phyloP scores from a whole-genome alignment of 2,329 filamentous ascomycete genomes.

The Albophoma yamanashiensis region DNA sequence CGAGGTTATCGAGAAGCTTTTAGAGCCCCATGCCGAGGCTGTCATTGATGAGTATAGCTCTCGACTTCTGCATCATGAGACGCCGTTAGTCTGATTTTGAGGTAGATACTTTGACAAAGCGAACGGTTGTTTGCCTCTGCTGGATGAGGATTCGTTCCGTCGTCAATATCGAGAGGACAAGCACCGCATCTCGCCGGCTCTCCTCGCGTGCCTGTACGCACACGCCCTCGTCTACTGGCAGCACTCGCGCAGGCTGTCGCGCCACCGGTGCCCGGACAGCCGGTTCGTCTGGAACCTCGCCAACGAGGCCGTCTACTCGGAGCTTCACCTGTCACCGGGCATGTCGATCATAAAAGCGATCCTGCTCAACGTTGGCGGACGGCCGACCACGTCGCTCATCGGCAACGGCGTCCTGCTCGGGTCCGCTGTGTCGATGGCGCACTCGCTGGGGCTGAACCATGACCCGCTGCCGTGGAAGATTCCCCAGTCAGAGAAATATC shows the following conservation, averaged over 20 bases:
- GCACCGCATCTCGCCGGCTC: constrained; percentile 40
- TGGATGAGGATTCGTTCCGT: constrained; percentile 44
- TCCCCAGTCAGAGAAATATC: constrained; percentile 34
- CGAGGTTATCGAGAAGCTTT: constrained; percentile 46
- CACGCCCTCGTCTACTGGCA: constrained; percentile 49
- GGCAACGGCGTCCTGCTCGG: constrained; percentile 43
- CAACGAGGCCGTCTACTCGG: constrained; percentile 47
- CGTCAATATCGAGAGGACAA: constrained; percentile 32
- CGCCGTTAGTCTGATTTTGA: neutral
- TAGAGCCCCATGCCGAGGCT: constrained; percentile 41
- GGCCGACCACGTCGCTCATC: constrained; percentile 49
- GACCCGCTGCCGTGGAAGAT: constrained; percentile 42
- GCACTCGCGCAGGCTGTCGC: constrained; percentile 28
- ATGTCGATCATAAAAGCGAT: constrained; percentile 47
- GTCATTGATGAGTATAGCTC: constrained; percentile 35
- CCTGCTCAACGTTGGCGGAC: constrained; percentile 47
- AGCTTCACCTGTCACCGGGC: constrained; percentile 47
- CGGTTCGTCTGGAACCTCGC: constrained; percentile 54
- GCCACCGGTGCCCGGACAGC: constrained; percentile 41
- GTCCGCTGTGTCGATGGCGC: constrained; percentile 38
- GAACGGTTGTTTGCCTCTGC: constrained; percentile 50
- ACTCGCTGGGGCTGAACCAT: constrained; percentile 44
- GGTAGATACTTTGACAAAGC: constrained; percentile 42
- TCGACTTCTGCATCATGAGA: neutral
- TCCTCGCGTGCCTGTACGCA: constrained; percentile 47